Conservation (phyloP, 2,329 filamentous ascomycete genomes). For the Colletotrichum coccodes region DNA sequence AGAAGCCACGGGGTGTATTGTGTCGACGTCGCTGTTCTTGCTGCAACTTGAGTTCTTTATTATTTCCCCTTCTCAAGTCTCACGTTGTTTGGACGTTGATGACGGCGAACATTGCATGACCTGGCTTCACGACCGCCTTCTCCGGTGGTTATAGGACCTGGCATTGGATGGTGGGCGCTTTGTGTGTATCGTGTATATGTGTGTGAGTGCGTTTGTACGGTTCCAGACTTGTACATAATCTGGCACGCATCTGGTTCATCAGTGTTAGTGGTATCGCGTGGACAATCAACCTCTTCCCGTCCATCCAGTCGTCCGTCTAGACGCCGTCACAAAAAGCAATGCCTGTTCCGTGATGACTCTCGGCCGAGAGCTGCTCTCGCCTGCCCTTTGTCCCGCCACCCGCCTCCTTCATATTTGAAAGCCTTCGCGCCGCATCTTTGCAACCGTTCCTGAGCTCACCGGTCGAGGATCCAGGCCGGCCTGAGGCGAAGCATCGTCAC, state of each 20-base stretch:
- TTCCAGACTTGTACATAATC: conserved; percentile 9
- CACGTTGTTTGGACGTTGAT: background rate
- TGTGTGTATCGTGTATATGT: background rate
- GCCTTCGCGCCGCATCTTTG: too few species aligned
- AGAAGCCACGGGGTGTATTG: conserved; percentile 1
- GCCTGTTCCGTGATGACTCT: background rate
- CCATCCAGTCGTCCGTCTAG: background rate
- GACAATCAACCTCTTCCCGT: background rate
- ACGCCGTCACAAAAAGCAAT: background rate
- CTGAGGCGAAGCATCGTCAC: background rate
- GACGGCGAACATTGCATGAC: background rate
- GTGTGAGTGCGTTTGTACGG: background rate
- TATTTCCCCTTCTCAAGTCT: background rate
- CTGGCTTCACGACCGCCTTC: background rate
- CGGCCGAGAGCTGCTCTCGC: conserved; percentile 1
- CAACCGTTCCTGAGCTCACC: background rate
- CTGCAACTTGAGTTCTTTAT: background rate
- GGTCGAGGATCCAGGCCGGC: background rate
- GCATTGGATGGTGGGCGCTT: background rate
- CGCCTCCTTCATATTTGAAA: too few species aligned
- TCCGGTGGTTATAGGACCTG: background rate
- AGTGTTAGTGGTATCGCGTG: background rate
- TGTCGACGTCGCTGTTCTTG: conserved; percentile 1
- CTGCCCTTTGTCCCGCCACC: too few species aligned
- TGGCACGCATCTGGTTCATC: background rate